phyloP scores from a whole-genome alignment of 768 basidiomycete genomes.

The Hebeloma cylindrosporum region DNA sequence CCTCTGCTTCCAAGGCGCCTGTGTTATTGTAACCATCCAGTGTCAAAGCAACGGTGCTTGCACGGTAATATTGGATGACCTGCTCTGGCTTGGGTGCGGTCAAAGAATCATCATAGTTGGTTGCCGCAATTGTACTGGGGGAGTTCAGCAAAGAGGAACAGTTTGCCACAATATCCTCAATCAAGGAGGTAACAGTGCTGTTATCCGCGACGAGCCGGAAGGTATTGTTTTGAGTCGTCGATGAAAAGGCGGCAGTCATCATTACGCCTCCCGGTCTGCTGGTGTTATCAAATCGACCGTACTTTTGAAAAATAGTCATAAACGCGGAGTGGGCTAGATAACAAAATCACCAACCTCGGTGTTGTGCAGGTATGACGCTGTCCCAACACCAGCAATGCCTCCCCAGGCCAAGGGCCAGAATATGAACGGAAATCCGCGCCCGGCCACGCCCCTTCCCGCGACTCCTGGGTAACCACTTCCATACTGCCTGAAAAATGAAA shows the following conservation, averaged over 20 bases:
- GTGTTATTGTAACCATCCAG: constrained; percentile 71
- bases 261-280: constrained; percentile 52
- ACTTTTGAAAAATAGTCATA: constrained; percentile 19
- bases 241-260: constrained; percentile 41
- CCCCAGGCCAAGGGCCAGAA: constrained; percentile 66
- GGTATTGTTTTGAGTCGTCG: constrained; percentile 33
- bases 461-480: constrained; percentile 66
- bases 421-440: constrained; percentile 58
- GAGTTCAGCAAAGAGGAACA: constrained; percentile 33
- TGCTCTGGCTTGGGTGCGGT: constrained; percentile 48
- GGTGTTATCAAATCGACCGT: constrained; percentile 37
- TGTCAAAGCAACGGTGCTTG: constrained; percentile 60
- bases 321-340: neutral
- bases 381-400: constrained; percentile 23
- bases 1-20: constrained; percentile 37
- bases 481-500: constrained; percentile 39
- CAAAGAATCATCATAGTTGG: constrained; percentile 32
- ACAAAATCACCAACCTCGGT: constrained; percentile 24
- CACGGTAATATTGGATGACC: constrained; percentile 67
- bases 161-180: constrained; percentile 39
- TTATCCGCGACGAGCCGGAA: constrained; percentile 52
- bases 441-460: constrained; percentile 42
- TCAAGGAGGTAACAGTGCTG: constrained; percentile 43
- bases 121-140: constrained; percentile 21
- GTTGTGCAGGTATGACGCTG: constrained; percentile 24